Evolutionary conservation across 2,329 filamentous ascomycete genomes (phyloP).

Genomic region (Scedosporium aurantiacum): DNA sequence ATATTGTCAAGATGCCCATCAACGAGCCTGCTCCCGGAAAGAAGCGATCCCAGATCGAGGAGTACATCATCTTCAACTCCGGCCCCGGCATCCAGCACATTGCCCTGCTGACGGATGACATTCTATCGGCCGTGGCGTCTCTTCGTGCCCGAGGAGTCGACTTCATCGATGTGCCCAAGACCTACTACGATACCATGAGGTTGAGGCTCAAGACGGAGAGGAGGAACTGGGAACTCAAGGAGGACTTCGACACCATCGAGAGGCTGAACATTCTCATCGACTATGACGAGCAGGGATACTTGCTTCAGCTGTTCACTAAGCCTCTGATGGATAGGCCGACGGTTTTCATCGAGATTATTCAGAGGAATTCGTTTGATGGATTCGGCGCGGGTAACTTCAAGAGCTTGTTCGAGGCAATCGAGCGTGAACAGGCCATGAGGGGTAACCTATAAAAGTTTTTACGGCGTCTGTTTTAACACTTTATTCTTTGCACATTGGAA

Average conservation of each 20-base stretch:
- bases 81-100: slow-evolving; percentile 91
- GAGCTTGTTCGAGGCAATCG: slow-evolving; percentile 88
- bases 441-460: slow-evolving; percentile 56
- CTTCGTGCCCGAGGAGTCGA: slow-evolving; percentile 80
- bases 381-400: slow-evolving; percentile 96
- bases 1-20: slow-evolving; percentile 94
- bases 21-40: slow-evolving; percentile 88
- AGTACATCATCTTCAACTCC: slow-evolving; percentile 82
- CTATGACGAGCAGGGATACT: slow-evolving; percentile 85
- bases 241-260: slow-evolving; percentile 70
- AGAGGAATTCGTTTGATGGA: slow-evolving; percentile 79
- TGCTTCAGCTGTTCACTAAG: slow-evolving; percentile 69
- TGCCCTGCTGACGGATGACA: slow-evolving; percentile 71
- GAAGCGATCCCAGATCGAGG: slow-evolving; percentile 89
- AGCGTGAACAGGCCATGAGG: slow-evolving; percentile 77
- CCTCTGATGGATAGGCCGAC: slow-evolving; percentile 90
- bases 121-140: slow-evolving; percentile 64
- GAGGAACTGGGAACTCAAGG: slow-evolving; percentile 53
- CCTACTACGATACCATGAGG: slow-evolving; percentile 74
- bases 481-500: background rate
- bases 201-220: slow-evolving; percentile 56
- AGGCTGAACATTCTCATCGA: slow-evolving; percentile 82
- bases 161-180: slow-evolving; percentile 81
- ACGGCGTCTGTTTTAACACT: background rate
- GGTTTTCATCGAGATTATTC: slow-evolving; percentile 94